These are phyloP conservation scores for Limtongia smithiae DNA, from an alignment of 805 yeast species.

Conservation along the genomic window DNA sequence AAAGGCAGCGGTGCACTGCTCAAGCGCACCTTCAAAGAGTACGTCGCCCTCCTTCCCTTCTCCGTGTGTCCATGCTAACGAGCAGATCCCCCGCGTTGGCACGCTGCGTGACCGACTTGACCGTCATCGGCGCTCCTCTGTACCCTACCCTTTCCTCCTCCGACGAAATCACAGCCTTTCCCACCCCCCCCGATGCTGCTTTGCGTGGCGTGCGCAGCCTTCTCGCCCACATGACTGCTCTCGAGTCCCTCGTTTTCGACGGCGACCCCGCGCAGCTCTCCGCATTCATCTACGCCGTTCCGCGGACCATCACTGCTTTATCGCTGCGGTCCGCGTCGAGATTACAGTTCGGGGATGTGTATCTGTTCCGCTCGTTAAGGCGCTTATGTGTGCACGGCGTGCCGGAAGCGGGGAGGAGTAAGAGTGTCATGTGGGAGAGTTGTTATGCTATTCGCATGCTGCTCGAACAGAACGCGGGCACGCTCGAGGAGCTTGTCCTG, in stretches of 20 bases:
- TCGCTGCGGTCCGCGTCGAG: slow-evolving; percentile 16
- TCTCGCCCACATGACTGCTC: slow-evolving; percentile 11
- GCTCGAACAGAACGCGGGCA: slow-evolving; percentile 23
- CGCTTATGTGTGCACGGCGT: slow-evolving; percentile 22
- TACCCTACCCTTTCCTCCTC: slow-evolving; percentile 9
- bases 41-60: not conserved
- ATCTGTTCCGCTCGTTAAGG: slow-evolving; percentile 12
- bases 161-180: slow-evolving; percentile 22
- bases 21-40: slow-evolving; percentile 26
- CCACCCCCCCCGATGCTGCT: slow-evolving; percentile 17
- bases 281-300: slow-evolving; percentile 16
- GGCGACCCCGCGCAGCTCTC: slow-evolving; percentile 28
- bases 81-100: slow-evolving; percentile 16
- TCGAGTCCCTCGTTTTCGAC: slow-evolving; percentile 17
- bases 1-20: slow-evolving; percentile 26
- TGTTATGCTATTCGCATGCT: slow-evolving; percentile 26
- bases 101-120: slow-evolving; percentile 5
- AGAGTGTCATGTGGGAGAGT: slow-evolving; percentile 24
- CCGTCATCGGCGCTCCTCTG: slow-evolving; percentile 22
- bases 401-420: slow-evolving; percentile 7
- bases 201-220: slow-evolving; percentile 23
- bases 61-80: no score
- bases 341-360: slow-evolving; percentile 25
- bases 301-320: slow-evolving; percentile 11
- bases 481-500: slow-evolving; percentile 23